Conservation (phyloP, 129 eudicot genomes). For the Apium graveolens region DNA sequence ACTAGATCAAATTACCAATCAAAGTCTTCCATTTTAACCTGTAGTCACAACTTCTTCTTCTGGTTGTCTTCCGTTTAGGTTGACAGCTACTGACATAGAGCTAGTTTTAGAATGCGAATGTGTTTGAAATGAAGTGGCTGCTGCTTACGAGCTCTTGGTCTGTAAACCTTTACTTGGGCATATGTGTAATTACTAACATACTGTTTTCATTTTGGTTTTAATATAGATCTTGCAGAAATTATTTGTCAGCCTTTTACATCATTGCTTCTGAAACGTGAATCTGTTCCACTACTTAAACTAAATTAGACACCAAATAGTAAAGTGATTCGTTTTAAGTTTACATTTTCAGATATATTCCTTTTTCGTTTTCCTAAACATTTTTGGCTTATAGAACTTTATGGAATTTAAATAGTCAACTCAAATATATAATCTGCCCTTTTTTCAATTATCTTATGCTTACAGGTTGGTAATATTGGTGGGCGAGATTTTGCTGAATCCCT, state of each 20-base stretch:
- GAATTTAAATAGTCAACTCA: background rate
- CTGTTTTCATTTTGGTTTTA: background rate
- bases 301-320: background rate
- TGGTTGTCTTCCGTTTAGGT: background rate
- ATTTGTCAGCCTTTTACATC: background rate
- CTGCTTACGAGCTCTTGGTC: background rate
- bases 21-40: too few relatives aligned
- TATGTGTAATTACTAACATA: background rate
- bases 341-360: background rate
- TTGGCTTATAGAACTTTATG: background rate
- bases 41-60: too few relatives aligned
- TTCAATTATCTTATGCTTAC: slow-evolving; percentile 6
- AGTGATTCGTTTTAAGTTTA: background rate
- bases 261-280: background rate
- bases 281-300: background rate
- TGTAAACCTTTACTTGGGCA: background rate
- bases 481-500: slow-evolving; percentile 96
- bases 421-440: background rate
- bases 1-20: background rate
- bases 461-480: slow-evolving; percentile 99
- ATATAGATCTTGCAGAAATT: background rate
- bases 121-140: background rate
- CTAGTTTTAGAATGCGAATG: background rate
- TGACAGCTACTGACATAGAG: background rate
- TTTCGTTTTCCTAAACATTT: too few relatives aligned